phyloP scores from a whole-genome alignment of 768 basidiomycete genomes.

The Boletus bicolor region DNA sequence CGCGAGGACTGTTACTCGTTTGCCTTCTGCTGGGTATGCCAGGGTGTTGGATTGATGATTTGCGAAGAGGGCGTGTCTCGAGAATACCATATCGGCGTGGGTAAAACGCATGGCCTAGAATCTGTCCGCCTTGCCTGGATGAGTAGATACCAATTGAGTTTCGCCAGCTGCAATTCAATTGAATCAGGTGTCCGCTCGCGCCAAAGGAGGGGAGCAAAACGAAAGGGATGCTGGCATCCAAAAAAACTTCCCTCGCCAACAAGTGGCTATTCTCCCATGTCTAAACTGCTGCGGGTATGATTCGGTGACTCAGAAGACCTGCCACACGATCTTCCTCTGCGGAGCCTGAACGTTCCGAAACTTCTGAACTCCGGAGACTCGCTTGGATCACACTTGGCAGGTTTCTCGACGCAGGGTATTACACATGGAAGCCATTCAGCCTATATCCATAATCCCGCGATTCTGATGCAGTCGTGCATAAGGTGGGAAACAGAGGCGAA shows the following conservation, averaged over 20 bases:
- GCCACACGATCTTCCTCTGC: not conserved
- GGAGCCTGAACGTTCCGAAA: not conserved
- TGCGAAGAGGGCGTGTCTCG: not conserved
- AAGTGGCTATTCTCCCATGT: constrained; percentile 1
- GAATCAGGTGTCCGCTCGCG: constrained; percentile 2
- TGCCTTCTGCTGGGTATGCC: not conserved
- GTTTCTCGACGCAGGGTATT: not conserved
- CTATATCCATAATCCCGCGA: not conserved
- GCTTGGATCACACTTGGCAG: not conserved
- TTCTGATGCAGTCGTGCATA: not conserved
- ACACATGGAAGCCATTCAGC: not conserved
- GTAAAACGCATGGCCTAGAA: not conserved
- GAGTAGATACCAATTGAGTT: constrained; percentile 15
- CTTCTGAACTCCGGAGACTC: too few relatives aligned
- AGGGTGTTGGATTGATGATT: not conserved
- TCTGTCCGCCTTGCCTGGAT: not conserved
- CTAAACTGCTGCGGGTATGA: not conserved
- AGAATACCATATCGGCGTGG: constrained; percentile 4
- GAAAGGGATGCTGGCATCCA: not conserved
- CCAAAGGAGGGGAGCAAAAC: not conserved
- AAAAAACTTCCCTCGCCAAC: not conserved
- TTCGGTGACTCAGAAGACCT: not conserved
- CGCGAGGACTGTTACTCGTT: not conserved
- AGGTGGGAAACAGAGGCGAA: not conserved
- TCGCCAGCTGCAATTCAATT: constrained; percentile 18